Evolutionary conservation across 23 red algal genomes (phyloP), one percentile per base, ranked within the genome.

Genomic region (Cyanidiococcus yangmingshanensis): DNA sequence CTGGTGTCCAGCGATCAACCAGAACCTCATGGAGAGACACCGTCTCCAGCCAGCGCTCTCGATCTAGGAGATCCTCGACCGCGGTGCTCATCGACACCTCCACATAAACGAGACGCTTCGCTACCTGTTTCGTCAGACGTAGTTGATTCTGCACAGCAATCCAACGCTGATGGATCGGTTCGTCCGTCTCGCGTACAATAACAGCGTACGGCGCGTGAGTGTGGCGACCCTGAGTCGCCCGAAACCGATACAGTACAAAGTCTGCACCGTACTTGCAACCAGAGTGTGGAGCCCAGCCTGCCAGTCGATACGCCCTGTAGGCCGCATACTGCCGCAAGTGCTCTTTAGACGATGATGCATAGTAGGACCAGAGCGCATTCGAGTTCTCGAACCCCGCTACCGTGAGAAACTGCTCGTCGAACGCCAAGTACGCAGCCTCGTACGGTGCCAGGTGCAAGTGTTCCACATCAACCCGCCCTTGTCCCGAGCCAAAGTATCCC

Each of bases 181-280:
- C 57, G 12, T 37, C 2, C 18, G 26, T 37, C 57, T 30, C 12
- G 37, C 15, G 36, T 34, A 57, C 51, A n/a, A 57, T 25, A 40
- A 63, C 58, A 1, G 37, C 57, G 76, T 40, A 58, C 34, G 37
- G 34, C 37, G 74, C 74, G 7, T 38, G 31, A 1, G 29, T 1
- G 37, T 38, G 74, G 18, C 38, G 75, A 40, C 39, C 75, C 0
- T 33, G 16, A 0, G 31, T 21, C 29, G 15, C 17, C 25, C 80
- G 68, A 40, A 92, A 80, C 32, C 83, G 74, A 77, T 96, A 96
- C 29, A 96, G 79, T 41, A 96, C 87, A 86, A 80, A 96, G 81
- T 96, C 77, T 26, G 79, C 92, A 27, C 92, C 92, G 74, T 96
- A 96, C 80, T 96, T 96, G 54, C 85, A n/a, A 0, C 87, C 92